These are phyloP conservation scores for Penicillium sp. DNA, from an alignment of 2,329 filamentous ascomycete species.

Conservation along the genomic window DNA sequence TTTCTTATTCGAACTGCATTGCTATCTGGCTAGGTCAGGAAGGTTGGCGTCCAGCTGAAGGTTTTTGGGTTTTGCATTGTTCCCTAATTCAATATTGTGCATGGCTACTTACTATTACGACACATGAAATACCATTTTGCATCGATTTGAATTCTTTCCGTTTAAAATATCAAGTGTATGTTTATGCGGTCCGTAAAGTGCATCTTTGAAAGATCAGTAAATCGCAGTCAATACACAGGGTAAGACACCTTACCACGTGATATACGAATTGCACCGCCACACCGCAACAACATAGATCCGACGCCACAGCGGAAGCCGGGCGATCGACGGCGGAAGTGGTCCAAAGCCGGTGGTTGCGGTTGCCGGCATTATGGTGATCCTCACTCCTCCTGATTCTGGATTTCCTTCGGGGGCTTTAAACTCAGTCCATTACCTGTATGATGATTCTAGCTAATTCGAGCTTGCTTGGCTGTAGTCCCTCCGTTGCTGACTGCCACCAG, in stretches of 20 bases:
- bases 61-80: background rate
- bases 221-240: background rate
- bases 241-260: too few relatives aligned
- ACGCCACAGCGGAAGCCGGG: conserved; percentile 23
- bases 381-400: conserved; percentile 5
- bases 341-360: conserved; percentile 16
- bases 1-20: conserved; percentile 10
- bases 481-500: conserved; percentile 15
- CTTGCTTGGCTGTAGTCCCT: background rate
- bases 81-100: background rate
- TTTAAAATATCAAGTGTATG: too few relatives aligned
- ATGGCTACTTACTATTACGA: background rate
- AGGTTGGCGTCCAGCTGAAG: conserved; percentile 7
- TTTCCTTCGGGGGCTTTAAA: background rate
- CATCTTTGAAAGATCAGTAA: background rate
- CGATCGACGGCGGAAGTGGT: conserved; percentile 33
- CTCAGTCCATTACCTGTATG: background rate
- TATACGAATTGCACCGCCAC: conserved; percentile 24
- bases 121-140: conserved; percentile 6
- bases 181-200: too few relatives aligned
- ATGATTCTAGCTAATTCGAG: background rate
- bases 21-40: conserved; percentile 1
- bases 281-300: conserved; percentile 31
- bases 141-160: background rate
- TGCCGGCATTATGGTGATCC: conserved; percentile 12